A percentile compares a stretch with the other conserved stretches of the same genome.
phyloP scores from a whole-genome alignment of 441 rosid species.

The Pelargonium cotyledonis region DNA sequence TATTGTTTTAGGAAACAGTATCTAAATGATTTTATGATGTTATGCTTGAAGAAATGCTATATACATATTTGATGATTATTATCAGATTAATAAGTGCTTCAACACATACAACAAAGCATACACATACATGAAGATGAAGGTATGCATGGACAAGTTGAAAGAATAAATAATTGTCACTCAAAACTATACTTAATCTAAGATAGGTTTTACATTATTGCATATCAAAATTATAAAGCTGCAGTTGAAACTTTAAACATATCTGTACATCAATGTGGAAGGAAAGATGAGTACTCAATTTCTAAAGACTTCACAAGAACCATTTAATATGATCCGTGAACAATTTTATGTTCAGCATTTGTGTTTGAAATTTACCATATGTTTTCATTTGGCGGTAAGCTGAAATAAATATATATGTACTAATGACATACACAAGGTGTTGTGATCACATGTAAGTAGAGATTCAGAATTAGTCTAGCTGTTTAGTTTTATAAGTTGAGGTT shows the following conservation, averaged over 20 bases:
- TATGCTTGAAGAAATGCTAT: neutral
- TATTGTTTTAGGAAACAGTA: neutral
- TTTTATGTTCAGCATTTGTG: neutral
- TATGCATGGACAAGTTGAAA: neutral
- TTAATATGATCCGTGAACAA: neutral
- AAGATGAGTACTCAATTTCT: neutral
- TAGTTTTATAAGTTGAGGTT: neutral
- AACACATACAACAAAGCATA: neutral
- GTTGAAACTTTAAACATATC: neutral
- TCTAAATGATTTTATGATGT: neutral
- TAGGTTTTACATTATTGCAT: neutral
- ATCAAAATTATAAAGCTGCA: neutral
- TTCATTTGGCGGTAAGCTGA: neutral
- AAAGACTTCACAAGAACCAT: neutral
- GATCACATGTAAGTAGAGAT: neutral
- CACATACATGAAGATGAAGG: neutral
- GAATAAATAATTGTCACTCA: neutral
- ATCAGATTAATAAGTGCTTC: neutral
- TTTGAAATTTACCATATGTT: neutral
- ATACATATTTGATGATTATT: neutral
- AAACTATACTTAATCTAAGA: slow-evolving; percentile 3
- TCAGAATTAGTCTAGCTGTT: neutral
- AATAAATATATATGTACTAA: neutral
- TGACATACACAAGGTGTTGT: neutral
- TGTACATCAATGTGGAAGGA: neutral